phyloP scores from a whole-genome alignment of 768 basidiomycete genomes.

The Crassisporium funariophilum region DNA sequence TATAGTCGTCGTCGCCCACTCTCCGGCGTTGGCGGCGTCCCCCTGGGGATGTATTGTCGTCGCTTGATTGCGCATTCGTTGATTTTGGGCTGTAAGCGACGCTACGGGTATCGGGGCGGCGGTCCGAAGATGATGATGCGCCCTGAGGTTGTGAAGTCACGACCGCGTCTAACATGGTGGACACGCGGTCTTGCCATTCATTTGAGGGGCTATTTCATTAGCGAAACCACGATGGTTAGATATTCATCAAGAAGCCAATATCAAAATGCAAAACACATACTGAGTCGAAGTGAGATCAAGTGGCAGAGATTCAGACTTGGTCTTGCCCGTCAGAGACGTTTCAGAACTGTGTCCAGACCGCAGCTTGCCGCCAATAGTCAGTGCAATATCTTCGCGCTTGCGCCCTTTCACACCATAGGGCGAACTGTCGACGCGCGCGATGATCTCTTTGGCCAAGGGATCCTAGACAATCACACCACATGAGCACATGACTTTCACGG shows the following conservation, averaged over 20 bases:
- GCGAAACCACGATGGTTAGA: constrained; percentile 4
- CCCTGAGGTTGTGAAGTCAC: constrained; percentile 18
- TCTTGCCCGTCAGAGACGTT: constrained; percentile 17
- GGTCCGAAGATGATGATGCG: not conserved
- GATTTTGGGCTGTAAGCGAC: constrained; percentile 19
- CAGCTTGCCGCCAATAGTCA: constrained; percentile 19
- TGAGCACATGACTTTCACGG: constrained; percentile 4
- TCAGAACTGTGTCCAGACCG: constrained; percentile 19
- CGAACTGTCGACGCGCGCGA: constrained; percentile 78
- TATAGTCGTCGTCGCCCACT: constrained; percentile 39
- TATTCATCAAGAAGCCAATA: constrained; percentile 2
- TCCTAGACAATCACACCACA: constrained; percentile 48
- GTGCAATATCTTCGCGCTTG: constrained; percentile 34
- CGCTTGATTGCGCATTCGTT: constrained; percentile 17
- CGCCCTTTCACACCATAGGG: constrained; percentile 78
- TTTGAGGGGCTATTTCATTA: constrained; percentile 60
- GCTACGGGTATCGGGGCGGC: not conserved
- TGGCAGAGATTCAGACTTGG: constrained; percentile 24
- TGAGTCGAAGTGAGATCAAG: constrained; percentile 61
- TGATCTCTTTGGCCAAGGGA: constrained; percentile 76
- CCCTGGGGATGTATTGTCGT: constrained; percentile 34
- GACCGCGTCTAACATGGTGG: constrained; percentile 37
- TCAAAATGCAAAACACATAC: constrained; percentile 40
- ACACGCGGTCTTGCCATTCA: constrained; percentile 81
- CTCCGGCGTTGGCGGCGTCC: constrained; percentile 53